Base-by-base conservation (phyloP, 2,329 filamentous ascomycete genomes). In the Penicillium sp. region DNA sequence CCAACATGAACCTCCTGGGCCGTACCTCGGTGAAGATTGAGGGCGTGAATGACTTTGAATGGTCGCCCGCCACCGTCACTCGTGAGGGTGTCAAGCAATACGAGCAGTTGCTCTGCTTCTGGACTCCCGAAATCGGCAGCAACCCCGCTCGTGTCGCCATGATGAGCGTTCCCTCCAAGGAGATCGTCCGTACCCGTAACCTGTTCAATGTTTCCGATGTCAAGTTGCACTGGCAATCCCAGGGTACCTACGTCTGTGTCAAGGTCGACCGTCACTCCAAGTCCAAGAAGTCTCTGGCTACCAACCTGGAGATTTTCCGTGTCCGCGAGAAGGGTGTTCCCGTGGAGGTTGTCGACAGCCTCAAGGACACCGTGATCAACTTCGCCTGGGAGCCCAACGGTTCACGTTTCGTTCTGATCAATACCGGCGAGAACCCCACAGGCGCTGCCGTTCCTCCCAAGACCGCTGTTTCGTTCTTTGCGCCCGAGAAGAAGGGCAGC, bases 351-450 rank as follows among this genome's bases (percentile, higher is more conserved):
- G 91, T 99, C 46, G 94, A 99, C 74, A 91, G 88, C 48, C 89
- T 99, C 76, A 97, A 97, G 78, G 94, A 97, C 68, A 96, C 92
- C 1, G 94, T 99, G 63, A 95, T 99, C 78, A 99, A 99, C 80
- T 99, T 99, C 70, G 91, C 94, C 9, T 99, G 94, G 94, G 94
- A 99, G 71, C 94, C 94, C 57, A 96, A 96, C 79, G 94, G 94
- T 56, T 92, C 95, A 73, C 87, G 94, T 35, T 99, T 99, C 72
- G 91, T 96, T 60, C 87, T 96, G 69, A 99, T 99, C 76, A 96
- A 92, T 31, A 94, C 90, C 16, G 88, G 90, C 10, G 94, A 99
- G 76, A 85, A 89, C 2, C 80, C 86, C 36, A 84, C 85, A 35
- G 84, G 86, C 39, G 86, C 89, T 10, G 91, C 89, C 11, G 91